Conservation (phyloP, 495 filamentous ascomycete genomes). For the Umbilicaria muhlenbergii region DNA sequence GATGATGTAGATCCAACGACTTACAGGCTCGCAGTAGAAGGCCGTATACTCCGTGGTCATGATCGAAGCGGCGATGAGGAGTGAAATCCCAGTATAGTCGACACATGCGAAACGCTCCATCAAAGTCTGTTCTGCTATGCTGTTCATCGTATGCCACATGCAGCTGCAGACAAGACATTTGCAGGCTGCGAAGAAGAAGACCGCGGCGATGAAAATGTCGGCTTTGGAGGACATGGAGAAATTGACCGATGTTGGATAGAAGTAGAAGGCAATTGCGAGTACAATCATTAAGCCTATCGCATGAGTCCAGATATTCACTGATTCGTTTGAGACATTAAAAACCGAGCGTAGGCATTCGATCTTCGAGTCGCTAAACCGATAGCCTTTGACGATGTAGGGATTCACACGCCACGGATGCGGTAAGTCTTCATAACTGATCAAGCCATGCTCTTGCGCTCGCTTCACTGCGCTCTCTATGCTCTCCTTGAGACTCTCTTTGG, state of each 20-base stretch:
- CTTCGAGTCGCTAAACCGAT: conserved; percentile 84
- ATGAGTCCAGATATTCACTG: conserved; percentile 97
- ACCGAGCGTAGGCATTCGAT: conserved; percentile 71
- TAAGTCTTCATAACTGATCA: conserved; percentile 79
- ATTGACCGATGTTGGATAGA: conserved; percentile 76
- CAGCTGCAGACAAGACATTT: conserved; percentile 92
- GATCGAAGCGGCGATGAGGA: conserved; percentile 91
- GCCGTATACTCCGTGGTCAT: conserved; percentile 98
- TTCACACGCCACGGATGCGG: conserved; percentile 91
- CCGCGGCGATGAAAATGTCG: conserved; percentile 74
- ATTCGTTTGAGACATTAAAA: conserved; percentile 76
- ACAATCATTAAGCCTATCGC: conserved; percentile 74
- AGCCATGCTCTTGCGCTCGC: conserved; percentile 62
- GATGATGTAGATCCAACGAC: conserved; percentile 74
- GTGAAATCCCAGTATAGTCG: conserved; percentile 94
- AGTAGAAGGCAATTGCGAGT: conserved; percentile 84
- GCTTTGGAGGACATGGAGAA: conserved; percentile 74
- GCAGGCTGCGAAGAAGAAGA: conserved; percentile 94
- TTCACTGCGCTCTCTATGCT: conserved; percentile 66
- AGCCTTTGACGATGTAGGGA: conserved; percentile 78
- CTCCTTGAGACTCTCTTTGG: conserved; percentile 60
- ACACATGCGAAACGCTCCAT: conserved; percentile 96
- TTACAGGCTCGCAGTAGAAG: conserved; percentile 90
- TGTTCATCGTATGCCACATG: conserved; percentile 98
- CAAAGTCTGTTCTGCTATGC: conserved; percentile 72